phyloP scores from a whole-genome alignment of 2,329 filamentous ascomycete species.

The Fusarium sp. region DNA sequence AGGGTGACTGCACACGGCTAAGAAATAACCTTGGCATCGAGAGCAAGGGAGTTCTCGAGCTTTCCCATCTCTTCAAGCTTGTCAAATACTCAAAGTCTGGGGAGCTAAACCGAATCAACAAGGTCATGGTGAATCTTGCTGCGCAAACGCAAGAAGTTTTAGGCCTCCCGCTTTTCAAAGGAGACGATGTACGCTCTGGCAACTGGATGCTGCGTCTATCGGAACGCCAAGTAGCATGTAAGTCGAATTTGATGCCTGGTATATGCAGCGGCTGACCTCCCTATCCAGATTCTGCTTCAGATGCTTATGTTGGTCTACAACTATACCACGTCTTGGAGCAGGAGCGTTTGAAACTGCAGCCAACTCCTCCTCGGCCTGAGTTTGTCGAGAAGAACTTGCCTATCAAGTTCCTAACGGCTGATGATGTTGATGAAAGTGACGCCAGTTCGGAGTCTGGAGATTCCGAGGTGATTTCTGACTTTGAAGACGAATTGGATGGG shows the following conservation, averaged over 20 bases:
- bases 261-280: constrained; percentile 8
- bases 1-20: constrained; percentile 76
- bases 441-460: constrained; percentile 46
- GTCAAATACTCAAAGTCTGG: constrained; percentile 72
- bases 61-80: constrained; percentile 84
- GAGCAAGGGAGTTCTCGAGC: constrained; percentile 77
- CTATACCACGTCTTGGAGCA: constrained; percentile 79
- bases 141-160: constrained; percentile 78
- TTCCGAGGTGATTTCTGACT: constrained; percentile 16
- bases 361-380: constrained; percentile 76
- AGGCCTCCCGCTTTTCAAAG: constrained; percentile 81
- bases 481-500: constrained; percentile 19
- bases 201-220: constrained; percentile 77
- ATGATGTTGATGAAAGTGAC: constrained; percentile 49
- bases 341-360: constrained; percentile 73
- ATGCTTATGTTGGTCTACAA: constrained; percentile 83
- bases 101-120: constrained; percentile 71
- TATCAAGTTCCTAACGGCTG: constrained; percentile 63
- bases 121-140: constrained; percentile 73
- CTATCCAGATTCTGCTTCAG: constrained; percentile 76
- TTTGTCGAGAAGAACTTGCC: constrained; percentile 75
- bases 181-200: constrained; percentile 73
- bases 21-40: constrained; percentile 73
- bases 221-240: constrained; percentile 76
- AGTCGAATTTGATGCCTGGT: constrained; percentile 48